Base-by-base conservation (phyloP, 306 rosid genomes). In the Oxytropis ochrocephala region DNA sequence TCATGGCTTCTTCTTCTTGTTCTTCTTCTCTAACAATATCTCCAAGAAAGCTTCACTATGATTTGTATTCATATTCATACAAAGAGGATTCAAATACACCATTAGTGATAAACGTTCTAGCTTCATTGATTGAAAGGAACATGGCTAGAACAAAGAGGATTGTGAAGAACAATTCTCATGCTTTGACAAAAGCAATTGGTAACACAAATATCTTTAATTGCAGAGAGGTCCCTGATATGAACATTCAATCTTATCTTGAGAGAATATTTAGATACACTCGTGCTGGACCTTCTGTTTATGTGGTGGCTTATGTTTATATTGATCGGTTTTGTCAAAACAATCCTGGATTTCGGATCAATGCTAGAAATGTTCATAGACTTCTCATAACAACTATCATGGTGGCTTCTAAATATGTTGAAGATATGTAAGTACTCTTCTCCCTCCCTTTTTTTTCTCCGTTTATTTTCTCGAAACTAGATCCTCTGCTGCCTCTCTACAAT, bases 351-450 rank as follows among this genome's bases (percentile, higher is more conserved):
- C 72, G 87, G 30, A 90, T 93, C 77, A 86, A 70, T 74, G 66
- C 81, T 33, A 77, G 79, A 44, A 93, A 93, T 83, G 98, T 90
- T 1, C 96, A 93, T 48, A 85, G 97, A 67, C 89, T 93, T 55
- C 96, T 93, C 68, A 79, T 90, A 27, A 90, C 97, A 11, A 90
- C 97, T 32, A 88, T 93, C 16, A 90, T 93, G 98, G 91, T 93
- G 62, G 98, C 98, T 75, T 93, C 97, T 10, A 93, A 93, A 59
- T 93, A 88, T 61, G 93, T 86, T 1, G 98, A 93, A 64, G 98
- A 93, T 84, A 88, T 86, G 98, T 93, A 44, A 88, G 97, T 81
- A 7, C n/a, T 56, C 66, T 30, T 12, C 41, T 42, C 10, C 14
- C 17, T 30, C 24, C 24, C 21, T 64, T 53, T 10, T 35, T 59